Evolutionary conservation across 2,329 filamentous ascomycete genomes (phyloP), one percentile per base, ranked within the genome.

Genomic region (Trichoderma hamatum): DNA sequence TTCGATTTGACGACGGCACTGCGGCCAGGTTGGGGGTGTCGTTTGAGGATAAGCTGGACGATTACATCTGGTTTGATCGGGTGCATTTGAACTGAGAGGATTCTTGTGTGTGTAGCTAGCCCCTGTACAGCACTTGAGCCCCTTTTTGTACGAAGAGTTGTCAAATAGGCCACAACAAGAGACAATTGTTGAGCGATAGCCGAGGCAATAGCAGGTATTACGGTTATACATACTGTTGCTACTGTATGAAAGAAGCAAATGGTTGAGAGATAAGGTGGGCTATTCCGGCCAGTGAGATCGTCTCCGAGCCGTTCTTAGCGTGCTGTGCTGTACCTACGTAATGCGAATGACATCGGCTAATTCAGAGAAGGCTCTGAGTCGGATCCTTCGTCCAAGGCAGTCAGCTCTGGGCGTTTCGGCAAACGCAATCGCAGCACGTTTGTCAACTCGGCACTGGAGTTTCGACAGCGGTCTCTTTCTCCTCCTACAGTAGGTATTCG

Each of bases 1-100:
- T 77, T 43, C 11, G 62, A 1, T 54, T 76, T 2, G 69, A 74
- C 0, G 55, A 71, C n/a, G 49, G 56, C 2, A 61, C 19, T 10
- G 71, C 69, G 6, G 32, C 24, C 9, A 46, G 30, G 3, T 6
- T 68, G 36, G 66, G 66, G 5, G n/a, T 68, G 1, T 16, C 10
- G 46, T 39, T 68, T 36, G 66, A 68, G 13, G 34, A 55, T 6
- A 28, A 34, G n/a, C 51, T 68, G 28, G 58, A 62, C 11, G 66
- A 54, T n/a, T 68, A 68, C 14, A 36, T 62, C 9, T 68, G 58
- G 66, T 68, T 68, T 24, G 58, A 62, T 6, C 51, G 63, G 30
- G 16, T 30, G 16, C 14, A n/a, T 3, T 19, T 13, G 55, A 39
- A 24, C 16, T 59, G 55, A 39, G 4, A n/a, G n/a, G n/a, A 21